Percentiles rank a stretch among this genome's conserved stretches.
These are phyloP conservation scores for Ogataea naganishii DNA, from an alignment of 805 yeast species.

Conservation along the genomic window DNA sequence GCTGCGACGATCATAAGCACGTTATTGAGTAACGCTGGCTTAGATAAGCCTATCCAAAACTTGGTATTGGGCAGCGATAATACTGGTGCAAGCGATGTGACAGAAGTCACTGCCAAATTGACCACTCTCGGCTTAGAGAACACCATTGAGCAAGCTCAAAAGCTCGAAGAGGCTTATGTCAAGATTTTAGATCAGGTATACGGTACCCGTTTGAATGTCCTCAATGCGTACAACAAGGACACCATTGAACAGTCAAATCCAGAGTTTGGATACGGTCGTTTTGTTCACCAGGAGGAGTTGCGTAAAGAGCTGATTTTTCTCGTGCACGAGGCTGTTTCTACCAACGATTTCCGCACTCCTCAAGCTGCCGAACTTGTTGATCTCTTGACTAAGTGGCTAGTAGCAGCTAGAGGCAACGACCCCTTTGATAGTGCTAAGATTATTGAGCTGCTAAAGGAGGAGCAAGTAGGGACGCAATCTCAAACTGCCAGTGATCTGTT, in stretches of 20 bases:
- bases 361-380: constrained; percentile 43
- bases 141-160: constrained; percentile 37
- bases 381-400: constrained; percentile 62
- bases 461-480: constrained; percentile 34
- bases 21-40: constrained; percentile 42
- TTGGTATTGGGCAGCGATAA: constrained; percentile 45
- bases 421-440: constrained; percentile 22
- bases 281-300: constrained; percentile 46
- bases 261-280: constrained; percentile 82
- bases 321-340: constrained; percentile 37
- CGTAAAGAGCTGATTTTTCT: constrained; percentile 34
- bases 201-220: constrained; percentile 41
- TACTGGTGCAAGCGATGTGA: constrained; percentile 19
- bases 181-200: constrained; percentile 68
- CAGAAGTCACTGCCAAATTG: constrained; percentile 22
- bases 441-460: constrained; percentile 26
- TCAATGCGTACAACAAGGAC: constrained; percentile 47
- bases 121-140: too few species aligned
- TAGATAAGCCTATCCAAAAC: constrained; percentile 52
- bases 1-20: constrained; percentile 35
- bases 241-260: constrained; percentile 50
- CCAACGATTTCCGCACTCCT: constrained; percentile 32
- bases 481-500: constrained; percentile 37
- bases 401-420: constrained; percentile 33
- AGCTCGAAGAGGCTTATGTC: constrained; percentile 67